These are phyloP conservation scores for Senna siamea DNA, from an alignment of 306 rosid species.

Conservation along the genomic window DNA sequence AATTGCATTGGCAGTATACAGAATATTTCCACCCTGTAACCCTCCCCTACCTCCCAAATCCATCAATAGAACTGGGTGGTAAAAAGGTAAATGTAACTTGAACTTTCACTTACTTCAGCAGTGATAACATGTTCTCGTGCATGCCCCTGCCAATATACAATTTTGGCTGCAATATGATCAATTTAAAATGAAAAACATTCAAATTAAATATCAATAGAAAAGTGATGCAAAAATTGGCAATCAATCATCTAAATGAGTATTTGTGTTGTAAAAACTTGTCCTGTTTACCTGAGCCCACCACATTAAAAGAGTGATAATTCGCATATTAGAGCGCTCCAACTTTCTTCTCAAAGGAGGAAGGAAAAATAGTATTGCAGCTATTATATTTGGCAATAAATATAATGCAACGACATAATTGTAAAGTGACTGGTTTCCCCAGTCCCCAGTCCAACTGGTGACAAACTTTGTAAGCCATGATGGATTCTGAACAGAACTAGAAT, in stretches of 20 bases:
- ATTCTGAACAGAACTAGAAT: slow-evolving; percentile 70
- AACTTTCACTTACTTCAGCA: slow-evolving; percentile 73
- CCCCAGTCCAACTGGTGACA: slow-evolving; percentile 83
- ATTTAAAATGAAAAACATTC: slow-evolving; percentile 32
- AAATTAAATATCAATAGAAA: slow-evolving; percentile 24
- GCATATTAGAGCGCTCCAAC: slow-evolving; percentile 84
- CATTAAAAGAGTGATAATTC: slow-evolving; percentile 72
- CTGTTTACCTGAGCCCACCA: slow-evolving; percentile 99
- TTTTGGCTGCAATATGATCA: slow-evolving; percentile 79
- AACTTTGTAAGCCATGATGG: slow-evolving; percentile 76
- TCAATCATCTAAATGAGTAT: slow-evolving; percentile 24
- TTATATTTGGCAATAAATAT: slow-evolving; percentile 77
- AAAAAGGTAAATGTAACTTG: slow-evolving; percentile 19
- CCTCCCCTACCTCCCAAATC: neutral
- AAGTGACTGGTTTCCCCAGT: slow-evolving; percentile 73
- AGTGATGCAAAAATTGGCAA: slow-evolving; percentile 6
- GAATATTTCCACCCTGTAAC: neutral
- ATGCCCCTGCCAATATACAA: slow-evolving; percentile 93
- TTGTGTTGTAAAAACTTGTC: slow-evolving; percentile 34
- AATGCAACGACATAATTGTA: slow-evolving; percentile 73
- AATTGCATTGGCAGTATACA: neutral
- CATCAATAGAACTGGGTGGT: neutral
- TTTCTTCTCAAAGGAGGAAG: slow-evolving; percentile 83
- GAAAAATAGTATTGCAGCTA: slow-evolving; percentile 78
- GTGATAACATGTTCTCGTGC: slow-evolving; percentile 81